A percentile compares a stretch with the other conserved stretches of the same genome.
These are phyloP conservation scores for Arachnopeziza araneosa DNA, from an alignment of 2,329 filamentous ascomycete genomes.

Conservation along the genomic window DNA sequence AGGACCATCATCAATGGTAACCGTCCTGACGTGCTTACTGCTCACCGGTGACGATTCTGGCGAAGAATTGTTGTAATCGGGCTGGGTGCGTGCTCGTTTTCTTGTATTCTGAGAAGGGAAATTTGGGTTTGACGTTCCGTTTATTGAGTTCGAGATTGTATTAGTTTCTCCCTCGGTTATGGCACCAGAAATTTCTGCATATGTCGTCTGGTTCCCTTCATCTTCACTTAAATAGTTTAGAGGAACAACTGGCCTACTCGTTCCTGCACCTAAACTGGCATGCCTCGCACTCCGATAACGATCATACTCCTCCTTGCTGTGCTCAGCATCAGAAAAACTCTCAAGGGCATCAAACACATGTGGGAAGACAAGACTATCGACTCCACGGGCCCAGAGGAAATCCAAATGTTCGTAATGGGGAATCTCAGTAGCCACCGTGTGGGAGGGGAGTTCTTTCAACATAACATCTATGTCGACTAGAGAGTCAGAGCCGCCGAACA, in stretches of 20 bases:
- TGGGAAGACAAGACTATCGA: slow-evolving; percentile 77
- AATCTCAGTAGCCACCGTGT: slow-evolving; percentile 81
- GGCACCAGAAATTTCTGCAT: slow-evolving; percentile 12
- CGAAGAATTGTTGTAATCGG: slow-evolving; percentile 20
- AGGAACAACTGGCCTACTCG: slow-evolving; percentile 5
- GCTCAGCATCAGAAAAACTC: slow-evolving; percentile 55
- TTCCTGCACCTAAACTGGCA: slow-evolving; percentile 20
- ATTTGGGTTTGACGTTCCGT: slow-evolving; percentile 1
- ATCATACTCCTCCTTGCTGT: slow-evolving; percentile 56
- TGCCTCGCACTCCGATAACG: slow-evolving; percentile 38
- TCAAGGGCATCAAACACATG: slow-evolving; percentile 84
- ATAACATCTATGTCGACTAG: slow-evolving; percentile 91
- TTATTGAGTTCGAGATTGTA: slow-evolving; percentile 1
- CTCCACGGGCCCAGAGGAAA: slow-evolving; percentile 88
- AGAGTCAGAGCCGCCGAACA: slow-evolving; percentile 92
- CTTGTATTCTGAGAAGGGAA: slow-evolving; percentile 10
- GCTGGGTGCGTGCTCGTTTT: slow-evolving; percentile 14
- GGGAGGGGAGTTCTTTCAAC: slow-evolving; percentile 78
- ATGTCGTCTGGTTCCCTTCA: slow-evolving; percentile 13
- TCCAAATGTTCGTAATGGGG: slow-evolving; percentile 95
- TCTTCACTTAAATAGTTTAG: slow-evolving; percentile 21
- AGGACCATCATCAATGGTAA: slow-evolving; percentile 3
- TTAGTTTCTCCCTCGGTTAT: slow-evolving; percentile 9
- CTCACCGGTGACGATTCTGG: slow-evolving; percentile 14
- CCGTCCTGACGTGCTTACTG: slow-evolving; percentile 6